Evolutionary conservation across 2,329 filamentous ascomycete species (phyloP), one percentile per base, ranked within the genome.

Genomic region (Aspergillus pseudotamarii): DNA sequence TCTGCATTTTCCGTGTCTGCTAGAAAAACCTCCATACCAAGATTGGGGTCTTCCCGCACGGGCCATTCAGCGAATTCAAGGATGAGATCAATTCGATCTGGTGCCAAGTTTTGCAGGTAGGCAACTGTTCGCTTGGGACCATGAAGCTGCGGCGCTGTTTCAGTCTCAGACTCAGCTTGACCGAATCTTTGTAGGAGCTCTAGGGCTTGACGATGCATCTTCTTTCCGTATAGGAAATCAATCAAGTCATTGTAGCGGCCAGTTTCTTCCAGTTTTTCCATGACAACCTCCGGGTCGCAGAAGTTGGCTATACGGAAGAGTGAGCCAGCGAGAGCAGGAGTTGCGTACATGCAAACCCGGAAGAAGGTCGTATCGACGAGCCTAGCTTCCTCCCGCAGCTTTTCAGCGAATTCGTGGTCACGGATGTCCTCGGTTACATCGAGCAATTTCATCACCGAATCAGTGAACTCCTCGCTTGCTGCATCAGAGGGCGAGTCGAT

Each of bases 161-260:
- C 75, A 50, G 75, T 74, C 23, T 75, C 75, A 5, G 76, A 71
- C 36, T 80, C 75, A 2, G 85, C 83, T 32, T 86, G 86, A 21
- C 94, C 94, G 69, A 97, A 97, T 66, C 89, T 91, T 69, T 88
- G 86, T 0, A 99, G 84, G 34, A 97, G 81, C 68, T 93, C 91
- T 21, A 99, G 81, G 0, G 95, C 94, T 73, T 96, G 89, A 21
- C 90, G 88, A 78, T 99, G 95, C 46, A 98, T 85, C 76, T 91
- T 94, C 81, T 99, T 99, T 66, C 95, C 95, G 72, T 96, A 93
- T 69, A 98, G 89, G 75, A 99, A 99, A 76, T 98, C 94, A n/a
- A 99, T 93, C 1, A 99, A 83, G 79, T 98, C 94, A 58, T 90
- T 94, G 78, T 96, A 97, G 36, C 94, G 88, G 62, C 91, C 91